These are phyloP conservation scores for Leccinum fallax DNA, from an alignment of 1,284 basidiomycete genomes.

Conservation along the genomic window DNA sequence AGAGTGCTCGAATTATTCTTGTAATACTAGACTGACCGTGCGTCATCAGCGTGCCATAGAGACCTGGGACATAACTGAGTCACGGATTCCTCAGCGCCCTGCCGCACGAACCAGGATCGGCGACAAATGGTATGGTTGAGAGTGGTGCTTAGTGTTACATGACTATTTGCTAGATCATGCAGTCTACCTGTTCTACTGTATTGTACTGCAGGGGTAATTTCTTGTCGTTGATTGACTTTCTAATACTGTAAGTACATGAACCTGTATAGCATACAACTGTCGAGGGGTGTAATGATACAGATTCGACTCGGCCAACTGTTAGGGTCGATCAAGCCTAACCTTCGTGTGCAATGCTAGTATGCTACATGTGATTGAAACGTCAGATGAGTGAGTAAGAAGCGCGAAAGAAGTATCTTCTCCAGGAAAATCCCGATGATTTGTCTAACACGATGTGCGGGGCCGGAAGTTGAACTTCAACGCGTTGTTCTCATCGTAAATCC, in stretches of 20 bases:
- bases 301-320: not conserved
- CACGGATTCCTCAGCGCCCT: slow-evolving; percentile 67
- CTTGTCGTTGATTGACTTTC: slow-evolving; percentile 19
- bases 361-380: slow-evolving; percentile 8
- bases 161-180: slow-evolving; percentile 3
- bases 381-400: not conserved
- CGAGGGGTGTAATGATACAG: slow-evolving; percentile 4
- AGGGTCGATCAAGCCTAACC: not conserved
- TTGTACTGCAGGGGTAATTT: slow-evolving; percentile 24
- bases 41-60: slow-evolving; percentile 71
- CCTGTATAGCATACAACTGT: not conserved
- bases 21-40: not conserved
- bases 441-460: slow-evolving; percentile 49
- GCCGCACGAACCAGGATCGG: slow-evolving; percentile 56
- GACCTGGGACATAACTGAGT: slow-evolving; percentile 72
- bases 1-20: slow-evolving; percentile 17
- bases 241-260: not conserved
- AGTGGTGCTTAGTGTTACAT: slow-evolving; percentile 1
- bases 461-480: slow-evolving; percentile 57
- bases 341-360: not conserved
- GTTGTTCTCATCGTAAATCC: slow-evolving; percentile 54
- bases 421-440: not conserved
- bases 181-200: slow-evolving; percentile 12
- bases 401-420: not conserved
- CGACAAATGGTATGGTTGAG: slow-evolving; percentile 69